phyloP scores from a whole-genome alignment of 139 green algal species.

The Closterium sp. region DNA sequence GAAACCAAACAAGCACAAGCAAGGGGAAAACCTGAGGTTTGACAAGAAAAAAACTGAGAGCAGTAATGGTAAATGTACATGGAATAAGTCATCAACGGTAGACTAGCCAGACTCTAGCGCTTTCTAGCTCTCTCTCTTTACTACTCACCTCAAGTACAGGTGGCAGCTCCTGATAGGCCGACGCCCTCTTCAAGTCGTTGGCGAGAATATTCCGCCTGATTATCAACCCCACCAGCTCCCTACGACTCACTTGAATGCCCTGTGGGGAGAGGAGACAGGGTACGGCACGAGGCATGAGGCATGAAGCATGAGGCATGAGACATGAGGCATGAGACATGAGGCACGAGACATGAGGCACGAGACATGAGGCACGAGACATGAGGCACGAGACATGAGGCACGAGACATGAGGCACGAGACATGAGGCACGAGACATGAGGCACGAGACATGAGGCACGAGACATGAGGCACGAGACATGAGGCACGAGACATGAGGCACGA shows the following conservation, averaged over 20 bases:
- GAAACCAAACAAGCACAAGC: neutral
- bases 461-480: no score
- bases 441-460: no score
- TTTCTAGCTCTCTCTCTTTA: neutral
- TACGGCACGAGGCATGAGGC: no score
- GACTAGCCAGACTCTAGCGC: neutral
- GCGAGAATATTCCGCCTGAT: slow-evolving; percentile 33
- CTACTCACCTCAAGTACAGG: neutral
- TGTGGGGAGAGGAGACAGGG: neutral
- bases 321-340: neutral
- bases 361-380: no score
- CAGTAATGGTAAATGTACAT: neutral
- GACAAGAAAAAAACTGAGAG: slow-evolving; percentile 3
- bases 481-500: no score
- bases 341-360: no score
- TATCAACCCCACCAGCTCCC: slow-evolving; percentile 29
- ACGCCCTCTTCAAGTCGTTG: neutral
- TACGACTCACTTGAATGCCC: slow-evolving; percentile 14
- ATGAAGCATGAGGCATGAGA: neutral
- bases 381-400: no score
- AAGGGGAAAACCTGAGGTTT: neutral
- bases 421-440: no score
- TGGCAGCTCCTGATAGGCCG: neutral
- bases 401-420: no score
- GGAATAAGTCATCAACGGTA: neutral